Evolutionary conservation across 2,329 filamentous ascomycete species (phyloP), one percentile per base, ranked within the genome.

Genomic region (Cordyceps cateniannulata): DNA sequence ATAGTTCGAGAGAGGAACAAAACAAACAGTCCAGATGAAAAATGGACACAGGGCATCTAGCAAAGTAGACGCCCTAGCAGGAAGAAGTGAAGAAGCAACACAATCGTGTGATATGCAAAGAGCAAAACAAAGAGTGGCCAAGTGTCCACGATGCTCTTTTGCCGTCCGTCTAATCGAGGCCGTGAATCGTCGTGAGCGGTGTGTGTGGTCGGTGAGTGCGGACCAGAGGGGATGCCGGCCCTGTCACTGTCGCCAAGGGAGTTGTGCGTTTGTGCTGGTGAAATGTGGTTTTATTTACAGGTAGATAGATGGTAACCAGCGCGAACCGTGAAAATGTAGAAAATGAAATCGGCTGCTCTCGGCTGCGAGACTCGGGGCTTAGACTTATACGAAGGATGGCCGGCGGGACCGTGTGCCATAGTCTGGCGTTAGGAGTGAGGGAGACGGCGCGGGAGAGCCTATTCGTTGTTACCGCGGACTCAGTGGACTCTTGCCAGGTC

Each of bases 401-500:
- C 32, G 55, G 22, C 45, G 45, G 24, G 32, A 49, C 38, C 56
- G 56, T 32, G 38, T 45, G 48, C 35, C 47, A 52, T 59, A 59
- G 8, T 52, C 48, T 45, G 56, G 56, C 48, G 56, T 59, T 35
- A 59, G 38, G 12, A 59, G 38, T 44, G 56, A 25, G 56, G 56
- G 56, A 59, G 56, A 59, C 42, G 49, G 51, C 49, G 27, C 38
- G 29, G 53, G 61, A 54, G 55, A 52, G 54, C 38, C 32, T 29
- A 53, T 42, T 59, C 61, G 55, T 61, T 61, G 51, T 62, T 63
- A 69, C 64, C 69, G 69, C 50, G 79, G 77, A 53, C 74, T 80
- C 54, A 78, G 64, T 5, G 77, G 74, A 62, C 71, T 76, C 67
- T 76, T 79, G 65, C 73, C 73, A 1, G 76, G 72, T 2, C 75